Base-by-base conservation (phyloP, 805 yeast genomes). In the Kregervanrija delftensis region DNA sequence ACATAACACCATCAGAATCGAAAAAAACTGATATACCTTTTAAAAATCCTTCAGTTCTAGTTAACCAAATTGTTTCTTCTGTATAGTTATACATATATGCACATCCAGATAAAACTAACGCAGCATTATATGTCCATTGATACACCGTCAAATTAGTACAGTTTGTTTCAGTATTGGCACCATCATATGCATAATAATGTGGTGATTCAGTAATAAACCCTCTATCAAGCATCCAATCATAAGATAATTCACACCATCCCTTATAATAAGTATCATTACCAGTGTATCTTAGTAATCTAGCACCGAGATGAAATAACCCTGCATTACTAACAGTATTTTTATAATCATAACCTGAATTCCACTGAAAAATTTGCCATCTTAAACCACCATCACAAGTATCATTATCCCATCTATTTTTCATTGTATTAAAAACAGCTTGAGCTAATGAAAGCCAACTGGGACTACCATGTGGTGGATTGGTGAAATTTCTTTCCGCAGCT, bases 311-410 rank as follows among this genome's bases (percentile, higher is more conserved):
- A 76, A 90, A 89, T 44, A 90, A 69, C 41, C 90, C 86, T 28
- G 95, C 97, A 63, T 87, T 90, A n/a, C 95, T 74, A 47, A 90
- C 87, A 33, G 96, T 70, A 63, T 91, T 91, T 64, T 91, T 91
- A 66, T 91, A 91, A 63, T 86, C 85, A 62, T 89, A 91, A 49
- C 98, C 99, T 6, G 87, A 74, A 62, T 91, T 91, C 96, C 96
- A 90, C 46, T 82, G 74, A 68, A 83, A 91, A 57, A 91, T 91
- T 69, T 91, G 98, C 98, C 98, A 91, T 65, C 97, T 74, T 49
- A 91, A 67, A 1, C 99, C 98, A 47, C 99, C 98, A 37, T 72
- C 76, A 67, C 99, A 91, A 44, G 69, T 57, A 3, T 55, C 60
- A 8, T 61, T 53, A 63, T 90, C 96, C 99, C 98, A 91, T 63